These are phyloP conservation scores for Mucor lusitanicus DNA, from an alignment of 371 early-diverging fungal genomes.

Conservation along the genomic window DNA sequence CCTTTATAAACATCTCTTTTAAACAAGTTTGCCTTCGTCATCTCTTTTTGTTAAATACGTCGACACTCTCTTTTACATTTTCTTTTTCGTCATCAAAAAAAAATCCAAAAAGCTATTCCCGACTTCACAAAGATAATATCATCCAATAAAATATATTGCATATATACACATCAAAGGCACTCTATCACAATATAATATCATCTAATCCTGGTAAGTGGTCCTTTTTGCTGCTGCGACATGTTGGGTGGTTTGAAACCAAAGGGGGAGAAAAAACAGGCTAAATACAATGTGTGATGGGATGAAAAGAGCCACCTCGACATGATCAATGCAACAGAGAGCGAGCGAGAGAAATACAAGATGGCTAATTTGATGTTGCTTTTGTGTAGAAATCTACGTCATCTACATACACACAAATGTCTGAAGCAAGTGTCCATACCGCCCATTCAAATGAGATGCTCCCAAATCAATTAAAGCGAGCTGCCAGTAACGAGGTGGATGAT, in stretches of 20 bases:
- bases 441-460: background rate
- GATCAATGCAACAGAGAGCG: background rate
- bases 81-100: constrained; percentile 37
- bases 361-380: background rate
- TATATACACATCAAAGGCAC: background rate
- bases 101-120: constrained; percentile 22
- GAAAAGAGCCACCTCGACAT: too few relatives aligned
- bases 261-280: too few relatives aligned
- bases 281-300: too few relatives aligned
- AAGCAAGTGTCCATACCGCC: background rate
- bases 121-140: constrained; percentile 14
- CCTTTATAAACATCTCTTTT: background rate
- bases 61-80: constrained; percentile 13
- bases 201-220: background rate
- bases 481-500: background rate
- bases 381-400: background rate
- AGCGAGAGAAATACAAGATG: too few relatives aligned
- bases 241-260: too few relatives aligned
- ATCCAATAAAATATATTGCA: constrained; percentile 27
- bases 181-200: background rate
- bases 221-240: background rate
- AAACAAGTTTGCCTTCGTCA: constrained; percentile 20
- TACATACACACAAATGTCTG: constrained; percentile 10
- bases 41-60: constrained; percentile 26
- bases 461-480: constrained; percentile 5